phyloP scores from a whole-genome alignment of 495 filamentous ascomycete species.

The Acidiella bohemica region DNA sequence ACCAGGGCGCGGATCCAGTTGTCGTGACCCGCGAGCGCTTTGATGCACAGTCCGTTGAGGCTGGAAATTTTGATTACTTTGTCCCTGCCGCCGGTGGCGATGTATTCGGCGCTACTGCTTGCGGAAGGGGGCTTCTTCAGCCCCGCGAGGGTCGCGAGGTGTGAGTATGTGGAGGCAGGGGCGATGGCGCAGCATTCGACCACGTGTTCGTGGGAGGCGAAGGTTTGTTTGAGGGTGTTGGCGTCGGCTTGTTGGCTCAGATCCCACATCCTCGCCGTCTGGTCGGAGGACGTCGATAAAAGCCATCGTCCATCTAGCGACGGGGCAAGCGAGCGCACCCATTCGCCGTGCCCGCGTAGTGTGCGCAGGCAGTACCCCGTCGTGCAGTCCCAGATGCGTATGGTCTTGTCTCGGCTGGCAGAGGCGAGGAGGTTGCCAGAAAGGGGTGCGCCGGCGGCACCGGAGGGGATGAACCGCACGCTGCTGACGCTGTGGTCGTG shows the following conservation, averaged over 20 bases:
- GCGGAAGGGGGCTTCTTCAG: slow-evolving; percentile 65
- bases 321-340: slow-evolving; percentile 76
- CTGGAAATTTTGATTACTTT: slow-evolving; percentile 92
- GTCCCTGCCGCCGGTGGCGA: slow-evolving; percentile 82
- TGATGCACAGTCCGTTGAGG: slow-evolving; percentile 69
- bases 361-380: slow-evolving; percentile 88
- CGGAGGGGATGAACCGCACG: slow-evolving; percentile 78
- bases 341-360: slow-evolving; percentile 67
- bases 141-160: slow-evolving; percentile 69
- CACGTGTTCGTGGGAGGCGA: slow-evolving; percentile 81
- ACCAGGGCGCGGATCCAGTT: slow-evolving; percentile 86
- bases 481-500: slow-evolving; percentile 87
- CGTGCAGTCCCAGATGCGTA: slow-evolving; percentile 84
- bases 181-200: slow-evolving; percentile 85
- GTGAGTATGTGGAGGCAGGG: slow-evolving; percentile 59
- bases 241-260: slow-evolving; percentile 42
- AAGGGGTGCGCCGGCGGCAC: slow-evolving; percentile 46
- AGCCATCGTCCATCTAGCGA: slow-evolving; percentile 74
- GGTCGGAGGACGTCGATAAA: slow-evolving; percentile 70
- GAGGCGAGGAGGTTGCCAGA: slow-evolving; percentile 68
- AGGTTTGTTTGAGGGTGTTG: slow-evolving; percentile 61
- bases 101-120: slow-evolving; percentile 68
- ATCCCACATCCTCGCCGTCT: slow-evolving; percentile 77
- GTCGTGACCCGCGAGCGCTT: slow-evolving; percentile 80
- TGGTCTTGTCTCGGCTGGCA: slow-evolving; percentile 66